Evolutionary conservation across 176 grass and related monocot species (phyloP), one percentile per base, ranked within the genome.

Genomic region (Urochloa ruziziensis): DNA sequence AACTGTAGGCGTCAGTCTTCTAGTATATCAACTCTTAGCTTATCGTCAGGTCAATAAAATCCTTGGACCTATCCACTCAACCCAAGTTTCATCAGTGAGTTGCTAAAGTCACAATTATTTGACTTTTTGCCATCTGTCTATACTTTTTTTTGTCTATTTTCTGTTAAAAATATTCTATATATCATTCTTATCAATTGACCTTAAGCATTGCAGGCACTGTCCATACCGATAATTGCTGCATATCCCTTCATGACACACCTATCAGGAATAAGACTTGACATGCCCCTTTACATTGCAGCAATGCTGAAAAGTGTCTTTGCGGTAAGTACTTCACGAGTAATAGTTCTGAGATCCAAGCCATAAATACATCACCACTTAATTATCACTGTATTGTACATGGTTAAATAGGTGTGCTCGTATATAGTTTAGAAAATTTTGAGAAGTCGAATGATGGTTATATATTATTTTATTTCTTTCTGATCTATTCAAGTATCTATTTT

Each of bases 1-100:
- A 32, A 74, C 21, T 53, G 62, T 53, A 98, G 95, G 95, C 61
- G 70, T 23, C 33, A 61, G 72, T 83, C 86, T 98, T 81, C 82
- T 98, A 65, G 54, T 90, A 30, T 98, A 88, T 73, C 96, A 98
- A 75, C 74, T 98, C 28, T 80, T 95, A 54, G 37, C 91, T 70
- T 98, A 95, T 49, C 87, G 85, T 63, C 72, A 53, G 74, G 37
- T 95, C 4, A 42, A 88, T 66, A 94, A 85, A 73, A 6, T 78
- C 0, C 69, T 84, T 30, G 91, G 96, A 60, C 79, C 96, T 27
- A 35, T 95, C 56, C 74, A 64, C 34, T 90, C 91, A 88, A 28
- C 80, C 21, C 93, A 89, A 12, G 6, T 90, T 58, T 87, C 91
- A 1, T 69, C 96, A 3, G 93, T 98, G 80, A 86, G 88, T 67